phyloP scores from a whole-genome alignment of 257 asterid species.

The Solanum pinnatisectum region DNA sequence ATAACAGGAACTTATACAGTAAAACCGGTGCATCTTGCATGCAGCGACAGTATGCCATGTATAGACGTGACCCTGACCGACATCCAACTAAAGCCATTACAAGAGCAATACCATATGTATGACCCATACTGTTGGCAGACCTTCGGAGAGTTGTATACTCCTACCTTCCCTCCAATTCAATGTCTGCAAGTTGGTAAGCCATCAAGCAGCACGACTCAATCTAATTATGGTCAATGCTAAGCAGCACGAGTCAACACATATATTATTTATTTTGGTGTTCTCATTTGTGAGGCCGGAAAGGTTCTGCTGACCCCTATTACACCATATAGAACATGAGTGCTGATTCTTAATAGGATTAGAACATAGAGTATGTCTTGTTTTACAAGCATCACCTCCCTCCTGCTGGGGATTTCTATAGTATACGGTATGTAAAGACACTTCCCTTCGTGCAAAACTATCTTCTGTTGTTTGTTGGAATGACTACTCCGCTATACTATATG shows the following conservation, averaged over 20 bases:
- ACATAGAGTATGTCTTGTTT: not conserved
- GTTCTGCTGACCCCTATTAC: conserved; percentile 45
- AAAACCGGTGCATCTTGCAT: conserved; percentile 76
- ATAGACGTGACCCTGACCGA: conserved; percentile 51
- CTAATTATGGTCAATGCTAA: conserved; percentile 55
- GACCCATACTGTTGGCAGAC: conserved; percentile 87
- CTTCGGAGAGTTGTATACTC: conserved; percentile 60
- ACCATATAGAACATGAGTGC: conserved; percentile 3
- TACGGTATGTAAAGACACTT: not conserved
- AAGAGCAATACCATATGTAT: conserved; percentile 54
- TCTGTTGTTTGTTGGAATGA: not conserved
- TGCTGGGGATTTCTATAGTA: not conserved
- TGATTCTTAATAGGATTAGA: not conserved
- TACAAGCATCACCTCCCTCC: not conserved
- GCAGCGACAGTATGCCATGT: conserved; percentile 75
- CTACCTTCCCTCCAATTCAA: conserved; percentile 56
- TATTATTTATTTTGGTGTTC: conserved; percentile 21
- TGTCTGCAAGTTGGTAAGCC: conserved; percentile 68
- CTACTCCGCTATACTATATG: not conserved
- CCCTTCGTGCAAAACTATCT: not conserved
- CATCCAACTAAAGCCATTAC: conserved; percentile 49
- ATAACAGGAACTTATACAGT: conserved; percentile 83
- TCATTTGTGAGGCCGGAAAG: conserved; percentile 55
- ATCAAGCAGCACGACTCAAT: conserved; percentile 36
- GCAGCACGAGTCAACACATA: not conserved